Evolutionary conservation across 768 basidiomycete genomes (phyloP), one percentile per base, ranked within the genome.

Genomic region (Amanita fuliginea): DNA sequence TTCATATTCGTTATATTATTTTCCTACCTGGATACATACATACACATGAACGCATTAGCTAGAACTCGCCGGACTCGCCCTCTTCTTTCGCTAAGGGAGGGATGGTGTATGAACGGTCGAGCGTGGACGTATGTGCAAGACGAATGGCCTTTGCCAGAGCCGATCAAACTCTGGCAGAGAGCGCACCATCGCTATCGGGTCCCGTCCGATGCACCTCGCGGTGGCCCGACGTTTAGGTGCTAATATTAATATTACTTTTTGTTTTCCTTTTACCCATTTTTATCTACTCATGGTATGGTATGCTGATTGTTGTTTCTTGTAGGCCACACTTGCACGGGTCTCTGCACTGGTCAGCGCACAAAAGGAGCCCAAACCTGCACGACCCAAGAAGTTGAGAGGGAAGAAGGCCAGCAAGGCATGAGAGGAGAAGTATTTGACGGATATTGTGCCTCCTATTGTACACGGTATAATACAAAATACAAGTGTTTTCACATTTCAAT

Each of bases 111-210:
- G 85, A 89, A 83, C 74, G 46, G 86, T 69, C 76, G 86, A 85
- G 87, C 78, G 87, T 91, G 86, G 87, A 91, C 82, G 86, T 69
- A 86, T 85, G 77, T 91, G 87, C 87, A 81, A 91, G 66, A 91
- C 33, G 57, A 72, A 72, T 64, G 64, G 64, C 63, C 59, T 64
- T 64, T 64, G 59, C 53, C 59, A 62, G 71, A 73, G 73, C 61
- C 73, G 77, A 79, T 81, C 82, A 81, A 79, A 73, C 73, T 71
- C 64, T 67, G 58, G 59, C 62, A 70, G 71, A 75, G 53, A 70
- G 71, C 74, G 69, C 75, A 80, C 75, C 77, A 76, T 82, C 81
- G 81, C 83, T 85, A 84, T 85, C 82, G 81, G 81, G 64, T 68
- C 64, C 72, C 78, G 80, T 82, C 74, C 73, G 30, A 66, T 67